A percentile compares a stretch with the other conserved stretches of the same genome.
These are phyloP conservation scores for Amanita molliuscula DNA, from an alignment of 768 basidiomycete genomes.

Conservation along the genomic window DNA sequence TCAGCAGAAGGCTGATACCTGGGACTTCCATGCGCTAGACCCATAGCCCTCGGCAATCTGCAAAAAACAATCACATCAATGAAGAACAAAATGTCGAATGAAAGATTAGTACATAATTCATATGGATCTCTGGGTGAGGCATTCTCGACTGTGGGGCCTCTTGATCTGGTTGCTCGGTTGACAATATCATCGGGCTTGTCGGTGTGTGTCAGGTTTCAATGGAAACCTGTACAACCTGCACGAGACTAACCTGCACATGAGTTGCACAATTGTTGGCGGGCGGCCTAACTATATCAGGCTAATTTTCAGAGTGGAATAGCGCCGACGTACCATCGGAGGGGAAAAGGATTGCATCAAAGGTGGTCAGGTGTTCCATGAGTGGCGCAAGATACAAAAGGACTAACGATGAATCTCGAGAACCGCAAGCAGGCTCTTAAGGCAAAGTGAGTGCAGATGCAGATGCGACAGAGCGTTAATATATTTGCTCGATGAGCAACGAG, in stretches of 20 bases:
- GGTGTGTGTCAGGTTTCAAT: constrained; percentile 7
- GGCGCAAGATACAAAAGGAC: constrained; percentile 1
- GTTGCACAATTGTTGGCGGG: constrained; percentile 57
- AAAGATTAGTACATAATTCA: constrained; percentile 52
- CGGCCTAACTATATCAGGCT: constrained; percentile 32
- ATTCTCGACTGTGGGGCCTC: constrained; percentile 44
- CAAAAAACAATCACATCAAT: constrained; percentile 9
- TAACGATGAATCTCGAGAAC: not conserved
- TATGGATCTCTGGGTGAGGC: constrained; percentile 78
- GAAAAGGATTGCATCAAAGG: constrained; percentile 67
- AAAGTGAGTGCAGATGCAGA: no score
- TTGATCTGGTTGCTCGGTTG: constrained; percentile 33
- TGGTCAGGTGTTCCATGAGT: constrained; percentile 51
- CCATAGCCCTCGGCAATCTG: constrained; percentile 65
- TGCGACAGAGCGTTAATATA: not conserved
- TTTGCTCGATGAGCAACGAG: not conserved
- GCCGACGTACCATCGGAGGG: constrained; percentile 50
- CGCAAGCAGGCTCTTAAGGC: not conserved
- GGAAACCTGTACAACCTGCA: not conserved
- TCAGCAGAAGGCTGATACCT: constrained; percentile 32
- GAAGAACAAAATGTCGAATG: not conserved
- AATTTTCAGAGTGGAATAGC: not conserved
- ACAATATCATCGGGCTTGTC: constrained; percentile 31
- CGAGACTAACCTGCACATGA: constrained; percentile 56
- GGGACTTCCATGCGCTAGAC: constrained; percentile 61